These are phyloP conservation scores for Pyrenophora graminea DNA, from an alignment of 2,329 filamentous ascomycete species.

Conservation along the genomic window DNA sequence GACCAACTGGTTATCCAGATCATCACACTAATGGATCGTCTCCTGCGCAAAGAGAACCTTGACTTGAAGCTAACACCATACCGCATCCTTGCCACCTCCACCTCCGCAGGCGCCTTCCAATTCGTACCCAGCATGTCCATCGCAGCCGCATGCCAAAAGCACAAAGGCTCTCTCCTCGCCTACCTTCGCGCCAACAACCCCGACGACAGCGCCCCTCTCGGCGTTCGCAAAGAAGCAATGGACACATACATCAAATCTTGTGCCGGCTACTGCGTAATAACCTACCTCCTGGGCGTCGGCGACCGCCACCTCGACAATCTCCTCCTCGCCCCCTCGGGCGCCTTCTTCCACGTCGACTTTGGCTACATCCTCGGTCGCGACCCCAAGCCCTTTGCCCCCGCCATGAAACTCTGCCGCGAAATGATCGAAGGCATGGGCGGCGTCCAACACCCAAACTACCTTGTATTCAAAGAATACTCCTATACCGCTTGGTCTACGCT, in stretches of 20 bases:
- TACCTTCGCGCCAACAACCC: slow-evolving; percentile 91
- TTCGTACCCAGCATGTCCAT: slow-evolving; percentile 88
- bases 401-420: slow-evolving; percentile 95
- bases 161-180: slow-evolving; percentile 75
- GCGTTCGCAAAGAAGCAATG: slow-evolving; percentile 87
- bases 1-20: slow-evolving; percentile 98
- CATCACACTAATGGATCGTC: slow-evolving; percentile 95
- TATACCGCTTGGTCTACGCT: slow-evolving; percentile 93
- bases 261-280: slow-evolving; percentile 97
- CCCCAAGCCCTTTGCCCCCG: slow-evolving; percentile 93
- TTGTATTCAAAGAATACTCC: slow-evolving; percentile 91
- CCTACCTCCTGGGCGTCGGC: slow-evolving; percentile 93
- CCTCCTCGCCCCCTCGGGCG: slow-evolving; percentile 82
- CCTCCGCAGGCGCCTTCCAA: slow-evolving; percentile 86
- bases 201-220: slow-evolving; percentile 77
- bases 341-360: slow-evolving; percentile 99
- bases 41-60: slow-evolving; percentile 92
- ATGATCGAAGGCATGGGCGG: slow-evolving; percentile 99
- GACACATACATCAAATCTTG: slow-evolving; percentile 96
- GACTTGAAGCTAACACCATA: slow-evolving; percentile 95
- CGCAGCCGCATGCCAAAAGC: slow-evolving; percentile 80
- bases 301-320: slow-evolving; percentile 96
- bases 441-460: slow-evolving; percentile 76
- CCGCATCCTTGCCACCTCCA: slow-evolving; percentile 91
- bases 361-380: slow-evolving; percentile 97